phyloP scores from a whole-genome alignment of 208 protist genomes.

The Kentomonas sorsogonicus region DNA sequence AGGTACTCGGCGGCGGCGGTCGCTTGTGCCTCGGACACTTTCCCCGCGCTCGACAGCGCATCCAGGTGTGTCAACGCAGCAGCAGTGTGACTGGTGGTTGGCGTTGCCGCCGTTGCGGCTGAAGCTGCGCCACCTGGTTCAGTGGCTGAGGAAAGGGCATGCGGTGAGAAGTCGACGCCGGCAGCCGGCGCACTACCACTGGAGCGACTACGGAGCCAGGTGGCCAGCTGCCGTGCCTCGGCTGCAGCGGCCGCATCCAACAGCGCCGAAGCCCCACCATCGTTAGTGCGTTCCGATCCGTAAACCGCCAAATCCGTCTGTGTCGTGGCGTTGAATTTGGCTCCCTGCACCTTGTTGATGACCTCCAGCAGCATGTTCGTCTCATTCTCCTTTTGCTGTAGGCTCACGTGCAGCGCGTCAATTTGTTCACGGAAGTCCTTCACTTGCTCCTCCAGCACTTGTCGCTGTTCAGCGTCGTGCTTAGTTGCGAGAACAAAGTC shows the following conservation, averaged over 20 bases:
- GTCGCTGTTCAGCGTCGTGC: not conserved
- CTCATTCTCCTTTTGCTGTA: slow-evolving; percentile 92
- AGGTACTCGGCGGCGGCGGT: slow-evolving; percentile 45
- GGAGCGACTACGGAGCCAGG: no score
- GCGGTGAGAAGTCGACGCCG: no score
- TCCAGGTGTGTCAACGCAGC: slow-evolving; percentile 12
- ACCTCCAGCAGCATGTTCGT: slow-evolving; percentile 85
- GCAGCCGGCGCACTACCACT: no score
- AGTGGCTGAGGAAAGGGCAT: no score
- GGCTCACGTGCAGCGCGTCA: slow-evolving; percentile 50
- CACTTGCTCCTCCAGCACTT: not conserved
- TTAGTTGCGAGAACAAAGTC: not conserved
- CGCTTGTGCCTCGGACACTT: slow-evolving; percentile 19
- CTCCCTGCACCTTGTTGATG: slow-evolving; percentile 52
- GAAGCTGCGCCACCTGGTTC: no score
- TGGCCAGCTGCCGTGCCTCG: no score
- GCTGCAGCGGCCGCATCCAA: no score
- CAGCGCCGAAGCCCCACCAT: no score
- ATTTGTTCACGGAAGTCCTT: slow-evolving; percentile 43
- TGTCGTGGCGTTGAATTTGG: slow-evolving; percentile 42
- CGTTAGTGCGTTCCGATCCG: no score
- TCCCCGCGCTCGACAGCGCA: slow-evolving; percentile 15
- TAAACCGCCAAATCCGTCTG: slow-evolving; percentile 20
- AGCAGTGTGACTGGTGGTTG: no score
- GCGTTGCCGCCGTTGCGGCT: no score